Conservation (phyloP, 2,329 filamentous ascomycete species). For the Diaporthe citri region DNA sequence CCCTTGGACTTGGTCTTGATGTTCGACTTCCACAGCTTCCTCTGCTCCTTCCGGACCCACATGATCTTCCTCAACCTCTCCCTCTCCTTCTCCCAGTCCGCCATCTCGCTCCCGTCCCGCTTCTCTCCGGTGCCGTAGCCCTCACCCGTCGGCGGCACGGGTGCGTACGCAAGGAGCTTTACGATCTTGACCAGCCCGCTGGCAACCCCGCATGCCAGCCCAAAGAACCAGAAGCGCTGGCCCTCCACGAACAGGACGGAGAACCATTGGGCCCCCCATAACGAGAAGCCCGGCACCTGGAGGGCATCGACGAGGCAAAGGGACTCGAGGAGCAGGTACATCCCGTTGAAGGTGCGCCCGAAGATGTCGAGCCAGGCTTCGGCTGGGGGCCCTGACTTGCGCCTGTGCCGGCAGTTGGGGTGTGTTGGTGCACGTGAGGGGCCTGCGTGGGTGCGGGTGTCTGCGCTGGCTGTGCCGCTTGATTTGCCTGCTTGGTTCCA, state of each 20-base stretch:
- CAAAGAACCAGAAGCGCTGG: constrained; percentile 78
- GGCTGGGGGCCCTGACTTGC: constrained; percentile 42
- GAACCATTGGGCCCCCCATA: constrained; percentile 65
- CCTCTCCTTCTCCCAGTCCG: constrained; percentile 48
- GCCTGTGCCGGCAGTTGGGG: constrained; percentile 37
- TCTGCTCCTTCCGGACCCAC: constrained; percentile 50
- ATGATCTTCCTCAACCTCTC: constrained; percentile 52
- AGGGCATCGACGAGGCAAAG: constrained; percentile 69
- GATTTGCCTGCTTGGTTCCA: neutral
- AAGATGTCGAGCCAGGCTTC: constrained; percentile 66
- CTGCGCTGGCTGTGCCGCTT: constrained; percentile 3
- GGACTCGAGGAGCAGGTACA: constrained; percentile 77
- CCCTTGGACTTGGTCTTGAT: constrained; percentile 47
- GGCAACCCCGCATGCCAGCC: constrained; percentile 65
- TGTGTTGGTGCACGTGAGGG: constrained; percentile 37
- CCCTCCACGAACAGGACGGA: constrained; percentile 67
- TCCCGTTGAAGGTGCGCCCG: constrained; percentile 70
- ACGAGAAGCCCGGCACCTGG: constrained; percentile 57
- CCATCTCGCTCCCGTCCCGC: constrained; percentile 42
- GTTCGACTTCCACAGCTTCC: constrained; percentile 48
- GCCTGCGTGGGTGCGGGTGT: constrained; percentile 47
- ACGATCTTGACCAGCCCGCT: constrained; percentile 57
- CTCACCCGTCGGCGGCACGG: constrained; percentile 50
- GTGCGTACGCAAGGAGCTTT: constrained; percentile 51
- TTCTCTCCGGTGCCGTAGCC: constrained; percentile 46